Evolutionary conservation across 176 grass and related monocot species (phyloP).

Genomic region (Eremochloa ophiuroides): DNA sequence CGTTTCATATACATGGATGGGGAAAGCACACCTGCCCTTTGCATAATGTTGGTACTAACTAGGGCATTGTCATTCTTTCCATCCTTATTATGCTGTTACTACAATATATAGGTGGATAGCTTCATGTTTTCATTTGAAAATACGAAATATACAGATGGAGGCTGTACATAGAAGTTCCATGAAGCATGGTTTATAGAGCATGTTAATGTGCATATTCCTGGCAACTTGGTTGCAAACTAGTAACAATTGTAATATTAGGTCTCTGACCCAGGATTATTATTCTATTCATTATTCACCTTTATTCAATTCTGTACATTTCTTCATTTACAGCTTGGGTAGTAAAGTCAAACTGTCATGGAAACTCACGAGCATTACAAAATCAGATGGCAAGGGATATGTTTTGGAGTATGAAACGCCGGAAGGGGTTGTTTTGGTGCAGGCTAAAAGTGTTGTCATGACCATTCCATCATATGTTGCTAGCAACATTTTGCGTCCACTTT

Average conservation of each 20-base stretch:
- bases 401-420: conserved; percentile 85
- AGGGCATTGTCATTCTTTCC: not conserved
- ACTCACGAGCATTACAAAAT: conserved; percentile 68
- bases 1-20: not conserved
- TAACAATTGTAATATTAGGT: not conserved
- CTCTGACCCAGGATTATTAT: not conserved
- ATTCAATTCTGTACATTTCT: not conserved
- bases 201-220: not conserved
- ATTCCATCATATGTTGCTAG: conserved; percentile 88
- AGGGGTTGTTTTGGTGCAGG: conserved; percentile 56
- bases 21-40: not conserved
- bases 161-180: not conserved
- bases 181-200: not conserved
- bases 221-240: not conserved
- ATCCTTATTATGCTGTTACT: not conserved
- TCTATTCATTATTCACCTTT: not conserved
- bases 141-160: not conserved
- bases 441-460: conserved; percentile 82
- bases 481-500: conserved; percentile 77
- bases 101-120: not conserved
- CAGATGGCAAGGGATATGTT: conserved; percentile 66
- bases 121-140: not conserved
- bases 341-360: conserved; percentile 96
- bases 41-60: not conserved
- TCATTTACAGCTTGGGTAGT: conserved; percentile 68